These are phyloP conservation scores for Neurospora africana DNA, from an alignment of 495 filamentous ascomycete genomes.

Conservation along the genomic window DNA sequence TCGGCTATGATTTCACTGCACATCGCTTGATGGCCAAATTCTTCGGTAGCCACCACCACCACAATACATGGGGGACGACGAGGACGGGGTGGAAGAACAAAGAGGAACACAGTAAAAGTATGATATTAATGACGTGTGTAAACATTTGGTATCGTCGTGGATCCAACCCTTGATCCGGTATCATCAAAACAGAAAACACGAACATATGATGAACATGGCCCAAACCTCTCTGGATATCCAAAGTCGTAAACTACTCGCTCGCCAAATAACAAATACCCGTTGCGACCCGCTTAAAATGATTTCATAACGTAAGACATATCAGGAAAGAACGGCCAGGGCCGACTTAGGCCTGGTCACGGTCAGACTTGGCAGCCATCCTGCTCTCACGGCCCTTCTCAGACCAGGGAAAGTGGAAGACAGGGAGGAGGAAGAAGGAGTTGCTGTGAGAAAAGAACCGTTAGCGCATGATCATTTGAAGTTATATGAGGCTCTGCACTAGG, in stretches of 20 bases:
- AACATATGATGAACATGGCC: not conserved
- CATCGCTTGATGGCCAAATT: not conserved
- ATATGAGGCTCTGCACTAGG: constrained; percentile 3
- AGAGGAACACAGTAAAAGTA: not conserved
- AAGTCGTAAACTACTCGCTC: not conserved
- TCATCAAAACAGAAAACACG: not conserved
- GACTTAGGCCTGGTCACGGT: constrained; percentile 21
- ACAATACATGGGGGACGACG: not conserved
- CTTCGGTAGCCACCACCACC: not conserved
- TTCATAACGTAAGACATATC: not conserved
- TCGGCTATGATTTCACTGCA: not conserved
- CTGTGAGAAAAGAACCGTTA: constrained; percentile 20
- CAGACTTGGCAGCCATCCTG: constrained; percentile 29
- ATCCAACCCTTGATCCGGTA: not conserved
- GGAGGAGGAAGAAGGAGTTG: constrained; percentile 91
- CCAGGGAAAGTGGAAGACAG: constrained; percentile 96
- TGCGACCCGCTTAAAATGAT: not conserved
- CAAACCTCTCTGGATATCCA: not conserved
- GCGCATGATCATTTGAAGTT: constrained; percentile 4
- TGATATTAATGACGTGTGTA: not conserved
- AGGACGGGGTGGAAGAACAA: not conserved
- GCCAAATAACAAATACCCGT: not conserved
- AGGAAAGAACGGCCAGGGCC: not conserved
- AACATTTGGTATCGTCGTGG: not conserved
- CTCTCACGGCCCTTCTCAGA: constrained; percentile 68